Percentiles rank a stretch among this genome's conserved stretches.
Evolutionary conservation across 1,139 yeast genomes (phyloP).

Genomic region (Kodamaea suecica): DNA sequence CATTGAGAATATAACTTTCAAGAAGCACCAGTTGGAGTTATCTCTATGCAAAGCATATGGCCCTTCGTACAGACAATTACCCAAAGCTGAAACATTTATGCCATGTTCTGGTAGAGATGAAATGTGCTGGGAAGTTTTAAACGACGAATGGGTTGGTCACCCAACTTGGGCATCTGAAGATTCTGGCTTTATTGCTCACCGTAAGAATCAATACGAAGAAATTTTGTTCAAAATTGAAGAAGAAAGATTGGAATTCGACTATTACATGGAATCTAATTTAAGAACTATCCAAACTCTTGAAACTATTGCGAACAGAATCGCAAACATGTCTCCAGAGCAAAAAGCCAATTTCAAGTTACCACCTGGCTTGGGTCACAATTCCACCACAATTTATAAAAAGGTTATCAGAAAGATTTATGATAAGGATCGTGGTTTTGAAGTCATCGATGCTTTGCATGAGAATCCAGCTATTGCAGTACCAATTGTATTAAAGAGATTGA

Average conservation of each 20-base stretch:
- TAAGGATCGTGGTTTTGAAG: conserved; percentile 92
- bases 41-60: conserved; percentile 87
- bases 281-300: conserved; percentile 94
- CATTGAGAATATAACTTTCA: conserved; percentile 84
- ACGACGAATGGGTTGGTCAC: conserved; percentile 99
- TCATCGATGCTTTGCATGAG: conserved; percentile 91
- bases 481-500: conserved; percentile 81
- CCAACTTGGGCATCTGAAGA: conserved; percentile 99
- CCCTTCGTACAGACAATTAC: conserved; percentile 88
- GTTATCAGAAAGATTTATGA: conserved; percentile 91
- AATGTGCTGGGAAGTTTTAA: conserved; percentile 98
- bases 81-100: conserved; percentile 93
- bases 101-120: conserved; percentile 98
- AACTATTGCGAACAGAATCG: conserved; percentile 90
- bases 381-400: conserved; percentile 87
- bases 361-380: conserved; percentile 89
- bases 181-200: conserved; percentile 95
- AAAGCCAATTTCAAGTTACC: conserved; percentile 83
- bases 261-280: conserved; percentile 89
- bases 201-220: conserved; percentile 97
- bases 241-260: conserved; percentile 96
- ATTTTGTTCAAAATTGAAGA: conserved; percentile 92
- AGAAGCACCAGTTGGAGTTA: conserved; percentile 85
- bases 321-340: conserved; percentile 90
- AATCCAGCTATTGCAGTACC: conserved; percentile 96